Conservation (phyloP, 805 yeast genomes). For the Cyberlindnera veronae region DNA sequence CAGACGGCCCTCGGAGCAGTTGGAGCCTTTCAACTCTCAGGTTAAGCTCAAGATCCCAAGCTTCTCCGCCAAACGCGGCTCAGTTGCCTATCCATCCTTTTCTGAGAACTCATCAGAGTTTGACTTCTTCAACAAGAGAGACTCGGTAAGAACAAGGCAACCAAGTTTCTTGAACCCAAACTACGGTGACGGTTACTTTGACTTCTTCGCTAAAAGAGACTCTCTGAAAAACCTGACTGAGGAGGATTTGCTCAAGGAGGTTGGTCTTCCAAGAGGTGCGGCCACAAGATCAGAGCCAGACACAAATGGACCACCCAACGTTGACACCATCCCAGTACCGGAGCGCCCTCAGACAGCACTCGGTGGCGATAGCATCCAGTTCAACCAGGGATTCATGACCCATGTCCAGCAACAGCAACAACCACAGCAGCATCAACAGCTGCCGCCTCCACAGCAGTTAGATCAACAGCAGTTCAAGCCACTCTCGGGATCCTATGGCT, state of each 20-base stretch:
- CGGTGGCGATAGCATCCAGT: constrained; percentile 8
- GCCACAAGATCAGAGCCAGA: constrained; percentile 25
- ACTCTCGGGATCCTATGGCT: constrained; percentile 3
- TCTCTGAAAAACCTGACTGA: constrained; percentile 22
- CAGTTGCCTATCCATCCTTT: constrained; percentile 15
- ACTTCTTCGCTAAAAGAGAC: constrained; percentile 28
- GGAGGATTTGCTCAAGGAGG: constrained; percentile 15
- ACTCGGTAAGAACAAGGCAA: constrained; percentile 26
- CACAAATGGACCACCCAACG: constrained; percentile 9
- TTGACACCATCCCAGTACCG: constrained; percentile 11
- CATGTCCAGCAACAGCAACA: constrained; percentile 7
- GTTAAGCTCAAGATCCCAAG: constrained; percentile 28
- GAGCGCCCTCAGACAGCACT: constrained; percentile 14
- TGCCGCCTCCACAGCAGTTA: constrained; percentile 4
- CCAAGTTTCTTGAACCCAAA: constrained; percentile 26
- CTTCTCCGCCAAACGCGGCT: constrained; percentile 19
- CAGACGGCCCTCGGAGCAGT: constrained; percentile 47
- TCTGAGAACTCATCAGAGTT: constrained; percentile 16
- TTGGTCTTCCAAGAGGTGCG: constrained; percentile 13
- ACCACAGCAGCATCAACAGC: constrained; percentile 10
- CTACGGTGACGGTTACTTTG: constrained; percentile 26
- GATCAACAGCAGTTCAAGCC: constrained; percentile 5
- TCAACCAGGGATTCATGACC: constrained; percentile 1
- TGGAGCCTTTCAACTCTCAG: constrained; percentile 44
- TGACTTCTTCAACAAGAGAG: constrained; percentile 27